Conservation (phyloP, 1,139 yeast genomes). For the Kluyveromyces marxianus region DNA sequence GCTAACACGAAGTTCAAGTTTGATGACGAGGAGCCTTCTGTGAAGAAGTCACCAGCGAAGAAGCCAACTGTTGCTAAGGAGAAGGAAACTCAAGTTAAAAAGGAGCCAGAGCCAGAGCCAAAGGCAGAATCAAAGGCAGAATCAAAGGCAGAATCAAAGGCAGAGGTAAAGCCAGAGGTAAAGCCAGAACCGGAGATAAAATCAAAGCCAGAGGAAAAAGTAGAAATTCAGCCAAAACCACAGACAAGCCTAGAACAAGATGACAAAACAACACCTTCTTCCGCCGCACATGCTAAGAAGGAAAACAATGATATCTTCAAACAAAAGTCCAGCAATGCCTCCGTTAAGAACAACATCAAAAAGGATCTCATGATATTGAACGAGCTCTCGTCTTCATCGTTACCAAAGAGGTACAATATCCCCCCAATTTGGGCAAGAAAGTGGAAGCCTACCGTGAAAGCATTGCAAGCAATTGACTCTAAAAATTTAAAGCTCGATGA, state of each 20-base stretch:
- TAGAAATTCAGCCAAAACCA: too few species aligned
- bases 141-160: too few species aligned
- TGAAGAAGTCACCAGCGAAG: slow-evolving; percentile 13
- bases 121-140: background rate
- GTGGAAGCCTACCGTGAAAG: slow-evolving; percentile 46
- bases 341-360: slow-evolving; percentile 28
- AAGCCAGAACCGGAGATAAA: too few species aligned
- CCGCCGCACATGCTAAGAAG: background rate
- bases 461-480: slow-evolving; percentile 26
- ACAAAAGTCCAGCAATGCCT: slow-evolving; percentile 24
- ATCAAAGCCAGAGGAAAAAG: too few species aligned
- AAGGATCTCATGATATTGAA: slow-evolving; percentile 26
- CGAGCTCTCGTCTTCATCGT: slow-evolving; percentile 31
- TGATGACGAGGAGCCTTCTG: slow-evolving; percentile 29
- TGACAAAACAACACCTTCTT: background rate
- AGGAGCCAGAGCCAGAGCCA: background rate
- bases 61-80: slow-evolving; percentile 3
- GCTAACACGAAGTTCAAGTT: slow-evolving; percentile 26
- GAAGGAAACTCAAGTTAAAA: slow-evolving; percentile 1
- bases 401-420: slow-evolving; percentile 55
- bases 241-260: background rate
- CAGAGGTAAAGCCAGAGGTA: too few species aligned
- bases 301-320: slow-evolving; percentile 25
- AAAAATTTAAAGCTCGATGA: slow-evolving; percentile 28
- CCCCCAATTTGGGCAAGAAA: slow-evolving; percentile 84